These are phyloP conservation scores for Kwoniella pini DNA, from an alignment of 768 basidiomycete species.

Conservation along the genomic window DNA sequence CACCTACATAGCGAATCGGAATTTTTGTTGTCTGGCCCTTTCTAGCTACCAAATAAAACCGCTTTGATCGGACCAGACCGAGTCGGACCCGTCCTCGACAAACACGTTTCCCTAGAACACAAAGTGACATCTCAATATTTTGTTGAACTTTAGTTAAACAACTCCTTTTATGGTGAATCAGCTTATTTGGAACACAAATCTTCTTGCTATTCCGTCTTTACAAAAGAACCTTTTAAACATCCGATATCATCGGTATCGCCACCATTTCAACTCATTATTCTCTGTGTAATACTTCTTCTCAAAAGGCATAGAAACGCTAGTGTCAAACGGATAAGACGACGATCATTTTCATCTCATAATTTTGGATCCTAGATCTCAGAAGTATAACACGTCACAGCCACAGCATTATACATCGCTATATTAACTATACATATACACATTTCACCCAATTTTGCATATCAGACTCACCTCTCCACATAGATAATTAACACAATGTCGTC, in stretches of 20 bases:
- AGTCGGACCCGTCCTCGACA: neutral
- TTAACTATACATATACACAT: neutral
- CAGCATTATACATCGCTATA: neutral
- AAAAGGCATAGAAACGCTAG: no score
- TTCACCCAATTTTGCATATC: neutral
- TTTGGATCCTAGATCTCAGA: neutral
- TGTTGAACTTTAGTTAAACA: neutral
- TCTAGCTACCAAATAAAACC: neutral
- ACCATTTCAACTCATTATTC: neutral
- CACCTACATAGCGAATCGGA: neutral
- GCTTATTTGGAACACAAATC: no score
- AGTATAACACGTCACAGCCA: neutral
- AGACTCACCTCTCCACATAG: no score
- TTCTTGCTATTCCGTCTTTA: no score
- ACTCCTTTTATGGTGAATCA: neutral
- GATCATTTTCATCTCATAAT: no score
- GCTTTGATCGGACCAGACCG: constrained; percentile 2
- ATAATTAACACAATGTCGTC: neutral
- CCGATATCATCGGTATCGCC: neutral
- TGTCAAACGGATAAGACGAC: no score
- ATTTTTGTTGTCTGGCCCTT: neutral
- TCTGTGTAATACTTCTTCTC: neutral
- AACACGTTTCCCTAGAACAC: constrained; percentile 11
- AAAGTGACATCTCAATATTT: neutral
- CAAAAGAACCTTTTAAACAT: neutral